Evolutionary conservation across 805 yeast genomes (phyloP), one percentile per base, ranked within the genome.

Genomic region (Maudiozyma barnettii): DNA sequence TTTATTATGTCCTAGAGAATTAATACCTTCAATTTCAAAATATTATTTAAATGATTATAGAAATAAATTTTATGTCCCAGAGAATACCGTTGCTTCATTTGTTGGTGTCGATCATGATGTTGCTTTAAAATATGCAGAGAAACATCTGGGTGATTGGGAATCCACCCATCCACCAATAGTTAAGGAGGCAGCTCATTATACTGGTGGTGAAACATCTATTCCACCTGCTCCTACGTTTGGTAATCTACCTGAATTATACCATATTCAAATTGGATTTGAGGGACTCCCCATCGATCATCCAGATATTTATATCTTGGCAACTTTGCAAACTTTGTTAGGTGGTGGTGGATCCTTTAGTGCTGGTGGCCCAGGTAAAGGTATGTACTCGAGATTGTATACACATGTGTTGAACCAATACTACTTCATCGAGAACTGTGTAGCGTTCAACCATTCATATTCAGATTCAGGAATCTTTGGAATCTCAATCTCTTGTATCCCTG

Each of bases 331-430:
- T 50, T 71, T 91, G 20, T 70, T 93, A 13, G 99, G 99, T 39
- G 97, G 98, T 35, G 99, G 98, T 48, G 95, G 96, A 5, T 89
- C 98, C 1, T 93, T 93, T 61, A 82, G 95, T 18, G 98, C 99
- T 9, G 99, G 99, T 54, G 99, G 99, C 0, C 99, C 99, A 16
- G 99, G 99, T 46, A 93, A 93, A 66, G 99, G 99, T 4, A 90
- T 93, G 98, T 93, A 89, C 64, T 87, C 96, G 4, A 76, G 98
- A 49, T 77, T 95, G 21, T 93, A 89, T 70, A 87, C 96, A 0
- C 79, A 89, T 56, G 95, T 93, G 2, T 73, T 93, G 61, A 91
- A 91, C 67, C 93, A 84, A 63, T 86, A 84, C 62, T 95, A 95
- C 37, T 90, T 84, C 63, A 81, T 93, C 45, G 99, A 93, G 61